These are phyloP conservation scores for Tuber brumale DNA, from an alignment of 495 filamentous ascomycete species.

Conservation along the genomic window DNA sequence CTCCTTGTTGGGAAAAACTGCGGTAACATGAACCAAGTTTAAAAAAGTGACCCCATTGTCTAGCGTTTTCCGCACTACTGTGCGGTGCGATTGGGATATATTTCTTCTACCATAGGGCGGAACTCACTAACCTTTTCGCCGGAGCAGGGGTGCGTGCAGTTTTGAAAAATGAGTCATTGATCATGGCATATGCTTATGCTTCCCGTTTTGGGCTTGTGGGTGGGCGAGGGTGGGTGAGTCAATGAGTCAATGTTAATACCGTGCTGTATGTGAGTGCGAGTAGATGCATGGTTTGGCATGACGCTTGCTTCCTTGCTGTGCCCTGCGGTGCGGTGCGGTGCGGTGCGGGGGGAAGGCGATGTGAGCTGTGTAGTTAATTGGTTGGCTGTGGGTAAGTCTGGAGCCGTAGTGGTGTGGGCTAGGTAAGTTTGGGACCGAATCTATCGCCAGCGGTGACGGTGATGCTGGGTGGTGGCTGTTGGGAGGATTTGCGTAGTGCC, in stretches of 20 bases:
- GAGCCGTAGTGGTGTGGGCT: neutral
- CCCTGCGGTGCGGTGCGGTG: neutral
- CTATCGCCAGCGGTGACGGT: neutral
- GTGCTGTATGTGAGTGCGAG: neutral
- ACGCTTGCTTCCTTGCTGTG: neutral
- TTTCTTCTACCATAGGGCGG: neutral
- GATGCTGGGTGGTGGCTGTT: neutral
- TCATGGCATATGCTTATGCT: neutral
- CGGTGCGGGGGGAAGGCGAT: neutral
- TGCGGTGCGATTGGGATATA: neutral
- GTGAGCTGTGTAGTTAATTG: neutral
- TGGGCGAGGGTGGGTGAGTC: neutral
- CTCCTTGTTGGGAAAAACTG: neutral
- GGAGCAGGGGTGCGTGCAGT: neutral
- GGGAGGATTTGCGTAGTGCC: neutral
- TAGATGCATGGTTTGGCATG: neutral
- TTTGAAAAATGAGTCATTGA: conserved; percentile 1
- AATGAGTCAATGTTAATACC: neutral
- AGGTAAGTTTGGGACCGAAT: neutral
- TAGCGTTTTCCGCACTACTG: neutral
- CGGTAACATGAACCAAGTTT: neutral
- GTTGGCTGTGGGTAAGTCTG: neutral
- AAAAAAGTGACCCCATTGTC: neutral
- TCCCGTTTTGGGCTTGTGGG: neutral
- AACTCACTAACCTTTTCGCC: neutral